Conservation (phyloP, 192 early-diverging fungal genomes). For the Lobosporangium transversale region DNA sequence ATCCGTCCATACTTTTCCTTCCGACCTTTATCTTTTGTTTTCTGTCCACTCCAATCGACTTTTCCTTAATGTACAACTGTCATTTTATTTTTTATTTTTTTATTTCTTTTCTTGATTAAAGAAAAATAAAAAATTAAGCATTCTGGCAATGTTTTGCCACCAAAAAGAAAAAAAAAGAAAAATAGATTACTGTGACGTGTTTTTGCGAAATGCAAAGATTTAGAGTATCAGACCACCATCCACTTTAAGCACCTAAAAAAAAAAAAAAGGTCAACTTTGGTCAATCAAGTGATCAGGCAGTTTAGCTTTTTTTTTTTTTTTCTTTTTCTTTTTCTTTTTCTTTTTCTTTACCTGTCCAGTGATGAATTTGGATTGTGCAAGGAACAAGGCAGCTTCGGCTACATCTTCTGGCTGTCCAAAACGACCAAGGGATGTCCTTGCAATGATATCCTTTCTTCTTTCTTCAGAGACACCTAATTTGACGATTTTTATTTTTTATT, state of each 20-base stretch:
- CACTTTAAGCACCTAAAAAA: conserved; percentile 40
- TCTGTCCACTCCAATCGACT: too few species aligned
- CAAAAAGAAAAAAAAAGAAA: too few species aligned
- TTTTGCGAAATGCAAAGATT: too few species aligned
- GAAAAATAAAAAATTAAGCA: conserved; percentile 23
- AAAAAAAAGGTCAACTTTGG: not conserved
- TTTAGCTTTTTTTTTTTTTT: not conserved
- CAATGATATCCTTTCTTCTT: conserved; percentile 53
- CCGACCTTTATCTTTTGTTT: too few species aligned
- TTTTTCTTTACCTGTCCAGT: conserved; percentile 64
- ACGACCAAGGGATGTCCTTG: conserved; percentile 62
- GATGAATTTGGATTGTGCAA: conserved; percentile 66
- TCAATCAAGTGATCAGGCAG: not conserved
- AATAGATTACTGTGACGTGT: too few species aligned
- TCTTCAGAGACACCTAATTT: conserved; percentile 52
- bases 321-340: not conserved
- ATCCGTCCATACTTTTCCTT: too few species aligned
- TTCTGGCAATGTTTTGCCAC: too few species aligned
- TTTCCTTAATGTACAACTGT: conserved; percentile 22
- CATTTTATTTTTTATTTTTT: not conserved
- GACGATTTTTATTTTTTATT: too few species aligned
- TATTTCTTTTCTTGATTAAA: conserved; percentile 4
- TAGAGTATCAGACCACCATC: conserved; percentile 54
- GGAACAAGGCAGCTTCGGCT: conserved; percentile 66
- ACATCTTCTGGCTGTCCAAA: conserved; percentile 70